These are phyloP conservation scores for Modicella reniformis DNA, from an alignment of 371 early-diverging fungal species.

Conservation along the genomic window DNA sequence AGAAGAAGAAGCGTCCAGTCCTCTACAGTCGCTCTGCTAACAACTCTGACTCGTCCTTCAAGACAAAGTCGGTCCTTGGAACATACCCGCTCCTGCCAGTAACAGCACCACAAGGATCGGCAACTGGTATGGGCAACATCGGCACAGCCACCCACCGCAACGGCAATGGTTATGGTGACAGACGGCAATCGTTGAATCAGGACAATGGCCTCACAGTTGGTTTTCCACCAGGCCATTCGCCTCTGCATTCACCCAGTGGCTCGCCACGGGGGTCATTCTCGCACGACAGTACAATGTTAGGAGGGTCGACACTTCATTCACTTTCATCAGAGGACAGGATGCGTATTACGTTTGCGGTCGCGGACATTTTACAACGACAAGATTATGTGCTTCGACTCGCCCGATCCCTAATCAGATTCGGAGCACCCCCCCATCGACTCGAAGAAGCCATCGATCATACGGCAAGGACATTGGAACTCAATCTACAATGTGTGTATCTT, in stretches of 20 bases:
- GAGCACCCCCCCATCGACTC: constrained; percentile 82
- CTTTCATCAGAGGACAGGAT: constrained; percentile 62
- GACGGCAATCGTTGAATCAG: constrained; percentile 11
- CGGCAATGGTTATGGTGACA: constrained; percentile 2
- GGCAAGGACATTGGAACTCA: constrained; percentile 65
- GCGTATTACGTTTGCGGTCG: constrained; percentile 68
- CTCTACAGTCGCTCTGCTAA: constrained; percentile 45
- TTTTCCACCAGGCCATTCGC: constrained; percentile 30
- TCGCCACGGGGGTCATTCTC: constrained; percentile 48
- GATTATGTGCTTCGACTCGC: constrained; percentile 77
- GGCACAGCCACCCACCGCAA: constrained; percentile 13
- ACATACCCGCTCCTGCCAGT: constrained; percentile 40
- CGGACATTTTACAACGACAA: constrained; percentile 70
- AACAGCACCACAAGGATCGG: background rate
- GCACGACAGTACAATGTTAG: constrained; percentile 22
- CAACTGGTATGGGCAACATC: constrained; percentile 22
- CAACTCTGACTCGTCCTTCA: constrained; percentile 33
- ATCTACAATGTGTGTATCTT: constrained; percentile 67
- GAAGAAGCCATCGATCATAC: constrained; percentile 73
- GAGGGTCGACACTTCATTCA: constrained; percentile 5
- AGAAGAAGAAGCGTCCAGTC: constrained; percentile 45
- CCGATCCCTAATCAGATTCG: constrained; percentile 72
- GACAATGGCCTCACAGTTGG: constrained; percentile 22
- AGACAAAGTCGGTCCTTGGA: constrained; percentile 28
- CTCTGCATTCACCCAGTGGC: constrained; percentile 39